phyloP scores from a whole-genome alignment of 78 protist genomes.

The Ministeria vibrans region DNA sequence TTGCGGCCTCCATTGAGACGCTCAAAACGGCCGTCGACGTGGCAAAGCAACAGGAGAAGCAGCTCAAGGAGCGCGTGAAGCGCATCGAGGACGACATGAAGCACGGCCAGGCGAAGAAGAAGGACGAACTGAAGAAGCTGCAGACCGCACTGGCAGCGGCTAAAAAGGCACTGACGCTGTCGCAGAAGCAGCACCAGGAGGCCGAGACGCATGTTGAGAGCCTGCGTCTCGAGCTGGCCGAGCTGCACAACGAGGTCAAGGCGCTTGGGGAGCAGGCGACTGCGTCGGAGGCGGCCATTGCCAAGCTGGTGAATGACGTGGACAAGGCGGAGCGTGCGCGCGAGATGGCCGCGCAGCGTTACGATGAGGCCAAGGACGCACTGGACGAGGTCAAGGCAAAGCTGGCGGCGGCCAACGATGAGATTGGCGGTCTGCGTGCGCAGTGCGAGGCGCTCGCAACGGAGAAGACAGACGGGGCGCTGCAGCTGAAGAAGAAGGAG shows the following conservation, averaged over 20 bases:
- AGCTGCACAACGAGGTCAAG: background rate
- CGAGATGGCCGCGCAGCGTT: background rate
- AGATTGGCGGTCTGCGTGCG: background rate
- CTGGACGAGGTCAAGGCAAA: slow-evolving; percentile 7
- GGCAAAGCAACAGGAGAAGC: background rate
- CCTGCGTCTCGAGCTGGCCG: background rate
- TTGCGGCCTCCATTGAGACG: background rate
- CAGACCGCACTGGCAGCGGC: slow-evolving; percentile 3
- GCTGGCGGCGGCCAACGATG: slow-evolving; percentile 12
- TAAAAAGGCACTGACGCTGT: background rate
- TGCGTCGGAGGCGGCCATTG: background rate
- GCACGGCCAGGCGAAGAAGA: background rate
- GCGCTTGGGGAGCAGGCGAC: background rate
- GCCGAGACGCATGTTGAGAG: background rate
- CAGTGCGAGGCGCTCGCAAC: background rate
- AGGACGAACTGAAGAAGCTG: background rate
- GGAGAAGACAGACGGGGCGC: background rate
- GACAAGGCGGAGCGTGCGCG: background rate
- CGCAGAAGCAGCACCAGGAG: background rate
- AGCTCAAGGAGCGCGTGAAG: background rate
- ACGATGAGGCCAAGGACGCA: background rate
- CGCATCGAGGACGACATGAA: background rate
- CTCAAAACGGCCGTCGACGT: background rate
- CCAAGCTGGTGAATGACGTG: background rate
- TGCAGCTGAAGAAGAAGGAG: slow-evolving; percentile 22